Conservation (phyloP, 1,284 basidiomycete species). For the Moesziomyces sp. region DNA sequence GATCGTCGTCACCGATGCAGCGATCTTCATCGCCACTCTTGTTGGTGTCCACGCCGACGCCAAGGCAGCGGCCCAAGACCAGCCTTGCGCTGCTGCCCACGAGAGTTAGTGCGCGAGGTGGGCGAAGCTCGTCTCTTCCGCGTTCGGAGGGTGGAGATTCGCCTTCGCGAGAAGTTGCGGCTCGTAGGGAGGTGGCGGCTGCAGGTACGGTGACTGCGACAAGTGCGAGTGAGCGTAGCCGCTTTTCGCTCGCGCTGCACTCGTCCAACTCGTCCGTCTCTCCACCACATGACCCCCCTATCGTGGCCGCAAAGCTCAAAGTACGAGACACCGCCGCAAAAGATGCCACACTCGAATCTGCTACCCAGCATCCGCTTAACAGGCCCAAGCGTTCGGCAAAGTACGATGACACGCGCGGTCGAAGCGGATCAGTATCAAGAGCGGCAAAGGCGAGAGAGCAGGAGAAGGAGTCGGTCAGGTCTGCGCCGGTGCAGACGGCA, state of each 20-base stretch:
- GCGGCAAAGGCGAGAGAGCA: too few relatives aligned
- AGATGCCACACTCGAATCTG: conserved; percentile 18
- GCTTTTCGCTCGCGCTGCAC: conserved; percentile 24
- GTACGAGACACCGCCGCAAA: background rate
- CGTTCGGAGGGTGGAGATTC: conserved; percentile 1
- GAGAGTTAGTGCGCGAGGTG: too few relatives aligned
- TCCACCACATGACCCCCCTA: conserved; percentile 1
- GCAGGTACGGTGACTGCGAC: conserved; percentile 9
- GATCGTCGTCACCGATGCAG: conserved; percentile 22
- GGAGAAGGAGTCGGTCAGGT: too few relatives aligned
- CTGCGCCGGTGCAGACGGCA: too few relatives aligned
- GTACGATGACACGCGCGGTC: conserved; percentile 7
- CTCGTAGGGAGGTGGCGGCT: conserved; percentile 1
- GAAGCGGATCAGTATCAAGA: too few relatives aligned
- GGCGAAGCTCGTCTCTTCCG: too few relatives aligned
- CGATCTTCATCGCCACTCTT: too few relatives aligned
- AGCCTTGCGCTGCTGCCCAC: conserved; percentile 12
- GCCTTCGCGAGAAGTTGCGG: conserved; percentile 12
- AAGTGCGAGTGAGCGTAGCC: conserved; percentile 20
- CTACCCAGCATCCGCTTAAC: background rate
- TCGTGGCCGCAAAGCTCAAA: background rate
- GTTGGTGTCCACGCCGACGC: conserved; percentile 1
- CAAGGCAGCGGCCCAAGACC: conserved; percentile 11
- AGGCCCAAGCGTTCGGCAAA: conserved; percentile 23
- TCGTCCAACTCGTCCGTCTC: conserved; percentile 26